A percentile compares a stretch with the other conserved stretches of the same genome.
Evolutionary conservation across 192 early-diverging fungal genomes (phyloP).

Genomic region (Spizellomyces punctatus): DNA sequence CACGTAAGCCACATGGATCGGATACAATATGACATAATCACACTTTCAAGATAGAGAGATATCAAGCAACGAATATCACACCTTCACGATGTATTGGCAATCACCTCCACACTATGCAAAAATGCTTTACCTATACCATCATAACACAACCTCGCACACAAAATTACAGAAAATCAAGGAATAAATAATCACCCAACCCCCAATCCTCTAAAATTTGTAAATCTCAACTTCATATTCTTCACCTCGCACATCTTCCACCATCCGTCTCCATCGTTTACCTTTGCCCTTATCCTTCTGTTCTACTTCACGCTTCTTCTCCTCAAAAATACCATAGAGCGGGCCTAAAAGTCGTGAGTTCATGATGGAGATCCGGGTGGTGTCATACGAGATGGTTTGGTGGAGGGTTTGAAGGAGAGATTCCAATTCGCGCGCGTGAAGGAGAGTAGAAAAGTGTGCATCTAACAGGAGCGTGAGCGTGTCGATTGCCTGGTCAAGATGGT

Average conservation of each 20-base stretch:
- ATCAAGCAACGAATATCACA: too few species aligned
- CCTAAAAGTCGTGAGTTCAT: background rate
- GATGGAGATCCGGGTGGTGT: background rate
- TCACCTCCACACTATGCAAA: too few species aligned
- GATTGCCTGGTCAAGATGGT: constrained; percentile 13
- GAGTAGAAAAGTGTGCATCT: constrained; percentile 17
- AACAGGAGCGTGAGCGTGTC: constrained; percentile 23
- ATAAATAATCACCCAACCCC: too few species aligned
- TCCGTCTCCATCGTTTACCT: constrained; percentile 17
- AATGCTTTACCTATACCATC: too few species aligned
- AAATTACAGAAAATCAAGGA: too few species aligned
- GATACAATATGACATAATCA: too few species aligned
- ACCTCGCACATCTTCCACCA: constrained; percentile 28
- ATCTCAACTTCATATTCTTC: constrained; percentile 31
- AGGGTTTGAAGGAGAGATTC: background rate
- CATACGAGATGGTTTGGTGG: background rate
- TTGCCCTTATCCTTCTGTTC: constrained; percentile 3
- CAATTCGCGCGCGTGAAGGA: constrained; percentile 4
- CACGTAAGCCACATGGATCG: too few species aligned
- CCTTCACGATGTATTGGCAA: too few species aligned
- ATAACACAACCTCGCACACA: too few species aligned
- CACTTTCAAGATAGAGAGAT: too few species aligned
- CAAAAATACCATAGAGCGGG: background rate
- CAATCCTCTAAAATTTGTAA: constrained; percentile 4
- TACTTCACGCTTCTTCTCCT: background rate